Conservation (phyloP, 768 basidiomycete species). For the Kwoniella sp. region DNA sequence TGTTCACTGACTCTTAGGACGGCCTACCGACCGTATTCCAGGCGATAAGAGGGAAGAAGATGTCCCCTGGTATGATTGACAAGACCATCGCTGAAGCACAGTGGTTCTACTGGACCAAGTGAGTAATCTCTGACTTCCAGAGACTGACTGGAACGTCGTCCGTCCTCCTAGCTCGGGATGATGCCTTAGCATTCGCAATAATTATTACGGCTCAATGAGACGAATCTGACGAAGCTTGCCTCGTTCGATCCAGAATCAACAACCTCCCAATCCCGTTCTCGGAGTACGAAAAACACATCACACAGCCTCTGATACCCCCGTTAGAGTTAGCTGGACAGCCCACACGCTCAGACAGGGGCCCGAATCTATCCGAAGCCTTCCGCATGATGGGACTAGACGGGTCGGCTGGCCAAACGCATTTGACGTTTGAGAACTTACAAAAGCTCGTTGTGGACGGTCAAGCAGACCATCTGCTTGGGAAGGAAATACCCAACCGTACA, state of each 20-base stretch:
- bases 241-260: too few species aligned
- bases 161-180: too few species aligned
- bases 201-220: too few species aligned
- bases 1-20: too few species aligned
- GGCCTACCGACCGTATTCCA: conserved; percentile 40
- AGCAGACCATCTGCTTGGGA: conserved; percentile 30
- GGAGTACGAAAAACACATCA: conserved; percentile 18
- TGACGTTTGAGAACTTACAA: conserved; percentile 37
- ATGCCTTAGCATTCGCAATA: too few species aligned
- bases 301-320: neutral
- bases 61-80: conserved; percentile 30
- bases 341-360: conserved; percentile 4
- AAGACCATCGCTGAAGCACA: conserved; percentile 42
- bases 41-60: conserved; percentile 33
- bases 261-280: conserved; percentile 29
- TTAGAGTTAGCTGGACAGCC: neutral
- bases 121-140: conserved; percentile 4
- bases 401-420: conserved; percentile 7
- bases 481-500: conserved; percentile 33
- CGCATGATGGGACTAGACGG: conserved; percentile 28
- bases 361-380: conserved; percentile 29
- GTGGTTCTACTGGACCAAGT: conserved; percentile 45
- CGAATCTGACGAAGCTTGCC: too few species aligned
- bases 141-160: neutral
- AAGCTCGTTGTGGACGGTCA: conserved; percentile 36